Conservation (phyloP, 176 grass and related monocot species). For the Triticum timopheevii region DNA sequence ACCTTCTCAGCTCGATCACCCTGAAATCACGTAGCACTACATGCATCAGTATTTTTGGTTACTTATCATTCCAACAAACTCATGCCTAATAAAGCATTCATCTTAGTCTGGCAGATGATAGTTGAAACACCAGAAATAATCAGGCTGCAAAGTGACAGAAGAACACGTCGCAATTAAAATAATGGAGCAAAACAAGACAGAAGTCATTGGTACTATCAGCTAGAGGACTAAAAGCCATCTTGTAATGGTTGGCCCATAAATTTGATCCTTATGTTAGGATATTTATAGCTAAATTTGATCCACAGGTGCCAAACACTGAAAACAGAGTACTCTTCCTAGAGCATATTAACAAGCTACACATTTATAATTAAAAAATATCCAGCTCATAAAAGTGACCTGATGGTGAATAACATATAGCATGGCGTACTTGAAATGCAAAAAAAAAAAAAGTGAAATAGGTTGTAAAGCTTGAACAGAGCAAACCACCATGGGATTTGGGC, state of each 20-base stretch:
- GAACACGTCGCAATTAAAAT: background rate
- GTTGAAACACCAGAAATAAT: conserved; percentile 1
- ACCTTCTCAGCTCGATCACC: conserved; percentile 97
- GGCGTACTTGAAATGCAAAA: background rate
- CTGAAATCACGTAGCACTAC: conserved; percentile 50
- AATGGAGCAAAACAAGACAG: background rate
- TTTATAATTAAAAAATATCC: background rate
- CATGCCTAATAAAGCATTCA: background rate
- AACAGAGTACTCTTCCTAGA: background rate
- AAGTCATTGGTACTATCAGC: background rate
- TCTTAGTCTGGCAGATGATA: background rate
- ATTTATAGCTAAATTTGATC: background rate
- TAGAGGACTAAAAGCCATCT: background rate
- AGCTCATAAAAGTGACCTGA: background rate
- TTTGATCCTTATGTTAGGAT: background rate
- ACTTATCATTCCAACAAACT: background rate
- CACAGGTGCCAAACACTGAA: background rate
- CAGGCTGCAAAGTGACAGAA: background rate
- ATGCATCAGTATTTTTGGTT: conserved; percentile 18
- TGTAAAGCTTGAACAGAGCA: background rate
- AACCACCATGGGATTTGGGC: background rate
- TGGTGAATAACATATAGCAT: background rate
- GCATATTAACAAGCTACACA: background rate
- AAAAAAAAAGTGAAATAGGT: background rate
- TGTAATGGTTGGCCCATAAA: background rate